Evolutionary conservation across 2,329 filamentous ascomycete species (phyloP).

Genomic region (Anthostomella pinea): DNA sequence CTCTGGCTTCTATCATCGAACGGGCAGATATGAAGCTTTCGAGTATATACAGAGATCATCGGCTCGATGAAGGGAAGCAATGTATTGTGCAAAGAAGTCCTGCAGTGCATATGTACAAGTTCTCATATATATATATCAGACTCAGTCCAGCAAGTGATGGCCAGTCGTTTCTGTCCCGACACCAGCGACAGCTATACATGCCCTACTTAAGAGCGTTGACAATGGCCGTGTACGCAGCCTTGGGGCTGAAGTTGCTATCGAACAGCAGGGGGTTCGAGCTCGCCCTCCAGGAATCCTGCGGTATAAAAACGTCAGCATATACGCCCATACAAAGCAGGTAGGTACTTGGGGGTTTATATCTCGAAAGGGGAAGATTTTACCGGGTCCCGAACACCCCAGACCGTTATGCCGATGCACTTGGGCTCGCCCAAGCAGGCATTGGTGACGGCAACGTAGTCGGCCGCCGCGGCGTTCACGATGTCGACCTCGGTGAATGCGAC

Average conservation of each 20-base stretch:
- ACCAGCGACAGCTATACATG: not conserved
- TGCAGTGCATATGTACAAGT: no score
- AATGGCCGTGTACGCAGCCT: constrained; percentile 49
- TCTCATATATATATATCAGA: no score
- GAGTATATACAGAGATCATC: no score
- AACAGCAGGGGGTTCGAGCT: constrained; percentile 51
- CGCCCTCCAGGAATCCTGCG: constrained; percentile 50
- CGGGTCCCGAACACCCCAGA: constrained; percentile 53
- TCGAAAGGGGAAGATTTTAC: constrained; percentile 33
- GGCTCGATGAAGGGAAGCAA: no score
- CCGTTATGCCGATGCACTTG: constrained; percentile 64
- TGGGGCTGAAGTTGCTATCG: constrained; percentile 49
- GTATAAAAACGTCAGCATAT: constrained; percentile 6
- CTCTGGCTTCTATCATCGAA: no score
- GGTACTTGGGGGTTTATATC: not conserved
- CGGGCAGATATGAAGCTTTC: no score
- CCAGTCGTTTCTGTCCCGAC: no score
- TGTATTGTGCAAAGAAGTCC: no score
- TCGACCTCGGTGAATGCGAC: constrained; percentile 63
- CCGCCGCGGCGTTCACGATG: constrained; percentile 53
- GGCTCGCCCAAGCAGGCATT: constrained; percentile 55
- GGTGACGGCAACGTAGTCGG: constrained; percentile 57
- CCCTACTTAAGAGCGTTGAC: constrained; percentile 35
- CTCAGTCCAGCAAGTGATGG: not conserved
- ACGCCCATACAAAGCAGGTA: not conserved